These are phyloP conservation scores for Usnea hakonensis DNA, from an alignment of 495 filamentous ascomycete genomes.

Conservation along the genomic window DNA sequence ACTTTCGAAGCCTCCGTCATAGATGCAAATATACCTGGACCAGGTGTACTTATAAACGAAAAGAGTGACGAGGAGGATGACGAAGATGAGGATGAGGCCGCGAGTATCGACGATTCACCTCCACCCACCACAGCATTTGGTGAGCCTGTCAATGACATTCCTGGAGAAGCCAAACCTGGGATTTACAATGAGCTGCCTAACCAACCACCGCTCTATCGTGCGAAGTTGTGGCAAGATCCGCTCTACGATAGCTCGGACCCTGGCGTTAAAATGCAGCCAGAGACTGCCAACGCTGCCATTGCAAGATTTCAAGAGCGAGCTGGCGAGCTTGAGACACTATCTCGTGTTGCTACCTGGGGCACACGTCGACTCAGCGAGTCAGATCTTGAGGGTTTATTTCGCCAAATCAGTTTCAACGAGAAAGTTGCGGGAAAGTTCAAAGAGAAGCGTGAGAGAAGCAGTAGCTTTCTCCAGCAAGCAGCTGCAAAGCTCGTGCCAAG, in stretches of 20 bases:
- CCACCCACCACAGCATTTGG: constrained; percentile 32
- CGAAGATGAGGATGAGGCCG: constrained; percentile 28
- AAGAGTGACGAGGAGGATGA: constrained; percentile 35
- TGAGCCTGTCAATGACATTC: constrained; percentile 29
- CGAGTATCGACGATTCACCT: constrained; percentile 22
- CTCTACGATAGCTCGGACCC: constrained; percentile 29
- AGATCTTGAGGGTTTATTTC: constrained; percentile 57
- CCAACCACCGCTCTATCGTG: constrained; percentile 31
- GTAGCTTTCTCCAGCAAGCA: constrained; percentile 39
- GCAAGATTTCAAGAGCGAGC: constrained; percentile 37
- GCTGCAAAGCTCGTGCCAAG: constrained; percentile 47
- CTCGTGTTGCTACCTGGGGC: constrained; percentile 66
- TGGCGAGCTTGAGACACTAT: constrained; percentile 42
- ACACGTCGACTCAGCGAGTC: constrained; percentile 55
- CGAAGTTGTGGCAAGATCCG: constrained; percentile 40
- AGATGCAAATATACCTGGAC: constrained; percentile 36
- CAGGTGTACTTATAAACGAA: constrained; percentile 40
- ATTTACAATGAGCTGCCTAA: constrained; percentile 18
- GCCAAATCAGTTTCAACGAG: constrained; percentile 50
- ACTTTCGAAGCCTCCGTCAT: constrained; percentile 19
- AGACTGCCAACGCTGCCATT: constrained; percentile 41
- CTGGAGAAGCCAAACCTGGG: constrained; percentile 25
- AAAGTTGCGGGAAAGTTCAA: constrained; percentile 34
- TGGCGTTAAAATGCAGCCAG: constrained; percentile 35
- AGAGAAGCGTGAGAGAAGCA: constrained; percentile 32